phyloP scores from a whole-genome alignment of 2,329 filamentous ascomycete species.

The Pestalotiopsis fici region DNA sequence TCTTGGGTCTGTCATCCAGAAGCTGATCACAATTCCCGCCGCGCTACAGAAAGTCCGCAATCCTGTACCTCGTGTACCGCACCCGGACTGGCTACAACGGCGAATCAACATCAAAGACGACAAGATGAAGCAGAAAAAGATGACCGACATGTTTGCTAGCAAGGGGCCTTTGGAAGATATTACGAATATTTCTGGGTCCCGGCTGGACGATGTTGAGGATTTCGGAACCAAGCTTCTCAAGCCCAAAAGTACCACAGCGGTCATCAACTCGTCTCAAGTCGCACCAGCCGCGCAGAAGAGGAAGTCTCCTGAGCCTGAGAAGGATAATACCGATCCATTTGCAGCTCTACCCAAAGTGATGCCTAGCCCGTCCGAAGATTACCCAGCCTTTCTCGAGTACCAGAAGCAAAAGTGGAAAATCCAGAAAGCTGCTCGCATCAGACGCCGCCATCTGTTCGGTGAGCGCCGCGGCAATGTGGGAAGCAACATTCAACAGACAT shows the following conservation, averaged over 20 bases:
- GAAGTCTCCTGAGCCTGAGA: conserved; percentile 69
- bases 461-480: conserved; percentile 72
- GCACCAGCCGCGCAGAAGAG: conserved; percentile 62
- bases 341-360: conserved; percentile 79
- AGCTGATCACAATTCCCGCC: conserved; percentile 97
- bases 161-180: conserved; percentile 75
- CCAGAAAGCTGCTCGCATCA: conserved; percentile 84
- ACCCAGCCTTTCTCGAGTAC: conserved; percentile 84
- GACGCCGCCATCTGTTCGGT: conserved; percentile 89
- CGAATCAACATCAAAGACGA: conserved; percentile 95
- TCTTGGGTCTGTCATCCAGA: conserved; percentile 95
- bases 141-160: conserved; percentile 81
- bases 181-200: conserved; percentile 60
- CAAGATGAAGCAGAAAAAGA: conserved; percentile 97
- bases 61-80: conserved; percentile 87
- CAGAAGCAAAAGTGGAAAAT: conserved; percentile 99
- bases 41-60: conserved; percentile 94
- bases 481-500: conserved; percentile 66
- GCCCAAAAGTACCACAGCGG: conserved; percentile 57
- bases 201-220: conserved; percentile 75
- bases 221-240: conserved; percentile 71
- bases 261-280: conserved; percentile 58
- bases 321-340: conserved; percentile 73
- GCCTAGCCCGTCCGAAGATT: conserved; percentile 84
- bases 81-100: conserved; percentile 95